Conservation (phyloP, 495 filamentous ascomycete species). For the Polyplosphaeria fusca region DNA sequence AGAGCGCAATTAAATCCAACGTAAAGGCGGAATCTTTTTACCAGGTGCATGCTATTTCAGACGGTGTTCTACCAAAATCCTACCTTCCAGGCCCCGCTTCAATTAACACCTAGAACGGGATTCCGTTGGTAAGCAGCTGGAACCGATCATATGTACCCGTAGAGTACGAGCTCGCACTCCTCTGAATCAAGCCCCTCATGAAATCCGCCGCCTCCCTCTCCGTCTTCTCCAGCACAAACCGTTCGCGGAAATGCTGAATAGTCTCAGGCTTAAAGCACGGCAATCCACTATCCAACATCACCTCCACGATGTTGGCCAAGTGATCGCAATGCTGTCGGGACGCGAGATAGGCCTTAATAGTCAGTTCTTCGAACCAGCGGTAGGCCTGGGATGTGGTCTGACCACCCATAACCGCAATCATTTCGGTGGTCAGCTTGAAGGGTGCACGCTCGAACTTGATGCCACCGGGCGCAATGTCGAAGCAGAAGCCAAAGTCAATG, state of each 20-base stretch:
- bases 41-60: neutral
- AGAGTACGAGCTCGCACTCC: slow-evolving; percentile 80
- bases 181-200: slow-evolving; percentile 81
- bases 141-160: slow-evolving; percentile 96
- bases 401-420: slow-evolving; percentile 97
- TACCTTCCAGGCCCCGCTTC: neutral
- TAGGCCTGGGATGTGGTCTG: slow-evolving; percentile 78
- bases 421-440: slow-evolving; percentile 96
- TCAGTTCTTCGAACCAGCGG: slow-evolving; percentile 93
- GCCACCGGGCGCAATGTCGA: slow-evolving; percentile 96
- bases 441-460: slow-evolving; percentile 96
- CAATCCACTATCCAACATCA: slow-evolving; percentile 95
- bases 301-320: slow-evolving; percentile 78
- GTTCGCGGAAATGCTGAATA: slow-evolving; percentile 83
- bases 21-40: too few relatives aligned
- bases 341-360: slow-evolving; percentile 91
- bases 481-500: slow-evolving; percentile 99
- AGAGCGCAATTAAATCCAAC: too few relatives aligned
- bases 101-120: slow-evolving; percentile 65
- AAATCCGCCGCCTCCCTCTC: slow-evolving; percentile 95
- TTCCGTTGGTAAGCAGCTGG: slow-evolving; percentile 95
- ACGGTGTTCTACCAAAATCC: neutral
- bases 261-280: slow-evolving; percentile 99
- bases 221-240: slow-evolving; percentile 89
- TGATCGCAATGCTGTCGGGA: slow-evolving; percentile 82